Conservation (phyloP, 2,329 filamentous ascomycete genomes). For the Monilinia fructicola region DNA sequence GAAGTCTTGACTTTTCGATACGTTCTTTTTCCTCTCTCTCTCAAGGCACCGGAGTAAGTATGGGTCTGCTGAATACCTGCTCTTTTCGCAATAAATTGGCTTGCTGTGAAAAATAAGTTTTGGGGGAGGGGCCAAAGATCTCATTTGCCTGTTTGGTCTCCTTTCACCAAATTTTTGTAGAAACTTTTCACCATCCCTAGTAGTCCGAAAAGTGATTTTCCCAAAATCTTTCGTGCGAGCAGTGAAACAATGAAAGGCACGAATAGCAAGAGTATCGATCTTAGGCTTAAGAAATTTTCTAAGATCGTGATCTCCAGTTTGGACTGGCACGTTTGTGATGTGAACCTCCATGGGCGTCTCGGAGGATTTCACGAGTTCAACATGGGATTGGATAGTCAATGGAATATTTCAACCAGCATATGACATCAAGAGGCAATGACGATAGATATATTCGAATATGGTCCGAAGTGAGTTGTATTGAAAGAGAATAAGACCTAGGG, state of each 20-base stretch:
- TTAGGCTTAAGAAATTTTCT: conserved; percentile 43
- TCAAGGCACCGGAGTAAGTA: conserved; percentile 30
- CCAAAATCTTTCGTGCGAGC: conserved; percentile 44
- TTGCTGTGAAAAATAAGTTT: conserved; percentile 28
- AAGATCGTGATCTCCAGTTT: conserved; percentile 46
- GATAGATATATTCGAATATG: not conserved
- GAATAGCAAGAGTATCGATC: conserved; percentile 44
- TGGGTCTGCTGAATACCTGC: conserved; percentile 31
- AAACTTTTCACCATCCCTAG: conserved; percentile 46
- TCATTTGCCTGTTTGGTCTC: conserved; percentile 7
- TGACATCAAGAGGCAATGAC: not conserved
- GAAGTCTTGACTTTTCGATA: conserved; percentile 3
- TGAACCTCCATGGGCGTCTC: conserved; percentile 48
- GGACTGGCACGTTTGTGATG: conserved; percentile 45
- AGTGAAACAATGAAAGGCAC: conserved; percentile 48
- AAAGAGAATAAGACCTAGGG: not conserved
- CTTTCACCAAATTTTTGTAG: conserved; percentile 40
- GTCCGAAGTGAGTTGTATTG: not conserved
- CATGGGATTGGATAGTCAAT: not conserved
- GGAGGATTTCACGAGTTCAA: not conserved
- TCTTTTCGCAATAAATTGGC: conserved; percentile 34
- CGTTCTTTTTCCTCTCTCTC: conserved; percentile 32
- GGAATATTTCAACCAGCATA: not conserved
- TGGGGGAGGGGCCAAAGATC: not conserved
- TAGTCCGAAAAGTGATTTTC: conserved; percentile 48